Base-by-base conservation (phyloP, 2,329 filamentous ascomycete genomes). In the Colletotrichum melonis region DNA sequence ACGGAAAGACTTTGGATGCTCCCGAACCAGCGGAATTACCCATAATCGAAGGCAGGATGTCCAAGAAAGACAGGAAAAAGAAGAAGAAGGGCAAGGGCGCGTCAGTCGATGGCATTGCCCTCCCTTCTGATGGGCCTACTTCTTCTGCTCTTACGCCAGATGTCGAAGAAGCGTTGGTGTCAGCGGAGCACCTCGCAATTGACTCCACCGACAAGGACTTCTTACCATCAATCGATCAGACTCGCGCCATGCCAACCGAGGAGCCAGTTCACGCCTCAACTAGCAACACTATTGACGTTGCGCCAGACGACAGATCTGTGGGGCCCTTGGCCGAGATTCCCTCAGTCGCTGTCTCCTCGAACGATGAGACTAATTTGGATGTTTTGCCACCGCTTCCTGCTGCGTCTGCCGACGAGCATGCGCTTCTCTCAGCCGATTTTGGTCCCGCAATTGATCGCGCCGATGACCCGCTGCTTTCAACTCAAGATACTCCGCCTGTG, bases 11-110 rank as follows among this genome's bases (percentile, higher is more conserved):
- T 6, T 58, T 52, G 42, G 60, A 62, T 4, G 16, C 55, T 24
- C 5, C 30, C 19, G 55, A 46, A 16, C 24, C 28, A 59, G 32
- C 24, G n/a, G 55, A 46, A 46, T 46, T 55, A 52, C 22, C 38
- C 24, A 9, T 49, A 19, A 28, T 28, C 14, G 70, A 70, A 12
- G 76, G 74, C 46, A 79, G 77, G 69, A 74, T 74, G 69, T 78
- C 79, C 70, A 77, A 80, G 72, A 80, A 79, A 72, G 79, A 81
- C 74, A 80, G 82, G 72, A 79, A 79, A 72, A 80, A 82, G 72
- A 81, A 82, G 70, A 77, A 75, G 65, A 75, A 73, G 30, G 54
- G 46, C 14, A 69, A 69, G 35, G 59, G 42, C 24, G 9, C 49
- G 28, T 54, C 58, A 19, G 35, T 26, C 22, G 55, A 66, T 12